phyloP scores from a whole-genome alignment of 2,329 filamentous ascomycete species.

The Alternaria ventricosa region DNA sequence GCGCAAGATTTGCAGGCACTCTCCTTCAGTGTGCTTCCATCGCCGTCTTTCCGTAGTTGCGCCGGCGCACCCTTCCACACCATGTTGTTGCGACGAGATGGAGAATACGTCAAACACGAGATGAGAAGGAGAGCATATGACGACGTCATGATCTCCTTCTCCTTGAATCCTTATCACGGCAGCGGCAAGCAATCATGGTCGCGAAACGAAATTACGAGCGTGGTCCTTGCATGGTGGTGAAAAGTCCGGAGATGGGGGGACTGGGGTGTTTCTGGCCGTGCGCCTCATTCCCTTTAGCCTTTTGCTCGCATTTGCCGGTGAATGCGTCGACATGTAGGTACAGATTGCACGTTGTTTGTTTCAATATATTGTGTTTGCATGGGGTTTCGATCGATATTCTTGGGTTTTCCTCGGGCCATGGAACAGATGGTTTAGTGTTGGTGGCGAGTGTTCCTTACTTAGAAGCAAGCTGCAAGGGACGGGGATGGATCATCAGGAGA shows the following conservation, averaged over 20 bases:
- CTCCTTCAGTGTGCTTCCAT: neutral
- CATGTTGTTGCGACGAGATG: neutral
- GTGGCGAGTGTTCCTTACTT: neutral
- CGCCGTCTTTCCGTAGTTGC: neutral
- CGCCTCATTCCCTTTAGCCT: constrained; percentile 4
- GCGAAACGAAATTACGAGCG: constrained; percentile 11
- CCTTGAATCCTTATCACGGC: constrained; percentile 6
- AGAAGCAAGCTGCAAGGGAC: constrained; percentile 4
- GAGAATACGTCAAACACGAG: neutral
- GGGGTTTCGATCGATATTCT: neutral
- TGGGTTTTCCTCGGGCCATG: neutral
- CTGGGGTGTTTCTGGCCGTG: constrained; percentile 3
- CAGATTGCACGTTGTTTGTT: constrained; percentile 3
- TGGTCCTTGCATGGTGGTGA: constrained; percentile 1
- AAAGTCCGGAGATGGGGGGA: constrained; percentile 9
- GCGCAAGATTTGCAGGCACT: neutral
- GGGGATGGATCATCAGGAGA: constrained; percentile 2
- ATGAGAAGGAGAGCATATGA: neutral
- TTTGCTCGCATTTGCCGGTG: neutral
- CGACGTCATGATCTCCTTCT: constrained; percentile 10
- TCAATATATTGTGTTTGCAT: constrained; percentile 8
- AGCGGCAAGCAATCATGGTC: neutral
- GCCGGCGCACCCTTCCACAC: neutral
- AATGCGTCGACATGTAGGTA: neutral
- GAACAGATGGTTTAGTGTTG: neutral